phyloP scores from a whole-genome alignment of 495 filamentous ascomycete species.

The Daldinia vernicosa region DNA sequence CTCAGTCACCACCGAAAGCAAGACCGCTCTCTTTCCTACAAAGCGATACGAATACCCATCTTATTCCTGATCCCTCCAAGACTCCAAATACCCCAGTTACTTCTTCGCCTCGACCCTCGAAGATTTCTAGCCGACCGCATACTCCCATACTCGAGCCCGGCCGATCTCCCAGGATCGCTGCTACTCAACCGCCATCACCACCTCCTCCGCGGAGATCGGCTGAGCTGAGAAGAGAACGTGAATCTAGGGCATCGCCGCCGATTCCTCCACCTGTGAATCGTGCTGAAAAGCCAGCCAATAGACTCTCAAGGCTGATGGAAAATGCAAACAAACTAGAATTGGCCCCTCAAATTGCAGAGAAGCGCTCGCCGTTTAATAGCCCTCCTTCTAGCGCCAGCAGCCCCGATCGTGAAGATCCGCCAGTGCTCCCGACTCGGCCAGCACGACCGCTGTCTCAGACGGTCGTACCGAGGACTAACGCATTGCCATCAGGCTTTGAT shows the following conservation, averaged over 20 bases:
- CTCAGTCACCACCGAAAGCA: conserved; percentile 73
- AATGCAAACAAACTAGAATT: conserved; percentile 46
- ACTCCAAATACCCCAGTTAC: conserved; percentile 60
- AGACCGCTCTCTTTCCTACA: conserved; percentile 48
- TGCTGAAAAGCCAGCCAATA: conserved; percentile 78
- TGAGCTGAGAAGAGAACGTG: conserved; percentile 57
- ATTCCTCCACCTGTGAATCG: conserved; percentile 78
- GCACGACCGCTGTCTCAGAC: conserved; percentile 42
- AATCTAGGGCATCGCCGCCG: conserved; percentile 53
- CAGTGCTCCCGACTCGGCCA: conserved; percentile 56
- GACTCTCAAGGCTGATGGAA: conserved; percentile 34
- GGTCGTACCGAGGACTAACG: conserved; percentile 37
- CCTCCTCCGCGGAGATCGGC: conserved; percentile 64
- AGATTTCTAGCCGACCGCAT: conserved; percentile 58
- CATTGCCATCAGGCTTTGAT: conserved; percentile 51
- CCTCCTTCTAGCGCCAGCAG: conserved; percentile 82
- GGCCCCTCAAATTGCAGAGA: conserved; percentile 46
- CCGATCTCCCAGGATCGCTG: conserved; percentile 53
- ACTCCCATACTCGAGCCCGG: conserved; percentile 59
- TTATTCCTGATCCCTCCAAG: conserved; percentile 57
- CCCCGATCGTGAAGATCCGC: conserved; percentile 57
- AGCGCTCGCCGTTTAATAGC: conserved; percentile 86
- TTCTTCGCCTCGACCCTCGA: conserved; percentile 61
- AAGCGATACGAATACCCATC: conserved; percentile 52
- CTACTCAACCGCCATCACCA: conserved; percentile 61